Evolutionary conservation across 1,284 basidiomycete genomes (phyloP).

Genomic region (Cyathus pygmaeus): DNA sequence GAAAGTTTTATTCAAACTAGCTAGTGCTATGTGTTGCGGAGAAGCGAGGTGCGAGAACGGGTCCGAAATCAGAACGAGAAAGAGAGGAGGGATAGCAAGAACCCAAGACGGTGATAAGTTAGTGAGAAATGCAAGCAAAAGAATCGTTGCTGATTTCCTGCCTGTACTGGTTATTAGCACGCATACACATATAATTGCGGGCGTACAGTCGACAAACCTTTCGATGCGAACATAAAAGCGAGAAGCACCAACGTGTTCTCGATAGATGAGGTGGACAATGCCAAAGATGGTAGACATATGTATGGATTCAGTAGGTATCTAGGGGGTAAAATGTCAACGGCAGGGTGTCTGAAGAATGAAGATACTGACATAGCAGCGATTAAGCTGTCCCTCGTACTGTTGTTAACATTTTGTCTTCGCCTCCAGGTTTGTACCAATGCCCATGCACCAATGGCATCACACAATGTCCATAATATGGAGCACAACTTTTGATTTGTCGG

Average conservation of each 20-base stretch:
- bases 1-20: slow-evolving; percentile 42
- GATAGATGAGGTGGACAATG: slow-evolving; percentile 82
- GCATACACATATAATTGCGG: not conserved
- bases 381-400: slow-evolving; percentile 61
- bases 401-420: slow-evolving; percentile 58
- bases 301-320: slow-evolving; percentile 92
- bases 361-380: slow-evolving; percentile 72
- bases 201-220: slow-evolving; percentile 66
- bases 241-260: slow-evolving; percentile 80
- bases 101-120: slow-evolving; percentile 80
- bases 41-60: slow-evolving; percentile 73
- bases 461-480: slow-evolving; percentile 75
- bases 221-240: slow-evolving; percentile 76
- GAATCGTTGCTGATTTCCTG: slow-evolving; percentile 62
- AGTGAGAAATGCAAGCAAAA: slow-evolving; percentile 73
- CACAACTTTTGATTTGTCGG: slow-evolving; percentile 61
- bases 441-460: slow-evolving; percentile 75
- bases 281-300: slow-evolving; percentile 79
- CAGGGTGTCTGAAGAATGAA: slow-evolving; percentile 1
- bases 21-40: slow-evolving; percentile 55
- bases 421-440: slow-evolving; percentile 76
- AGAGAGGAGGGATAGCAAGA: slow-evolving; percentile 73
- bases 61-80: slow-evolving; percentile 70
- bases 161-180: slow-evolving; percentile 49
- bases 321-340: not conserved